Percentiles rank a stretch among this genome's conserved stretches.
phyloP scores from a whole-genome alignment of 2,329 filamentous ascomycete genomes.

The Biscogniauxia mediterranea region DNA sequence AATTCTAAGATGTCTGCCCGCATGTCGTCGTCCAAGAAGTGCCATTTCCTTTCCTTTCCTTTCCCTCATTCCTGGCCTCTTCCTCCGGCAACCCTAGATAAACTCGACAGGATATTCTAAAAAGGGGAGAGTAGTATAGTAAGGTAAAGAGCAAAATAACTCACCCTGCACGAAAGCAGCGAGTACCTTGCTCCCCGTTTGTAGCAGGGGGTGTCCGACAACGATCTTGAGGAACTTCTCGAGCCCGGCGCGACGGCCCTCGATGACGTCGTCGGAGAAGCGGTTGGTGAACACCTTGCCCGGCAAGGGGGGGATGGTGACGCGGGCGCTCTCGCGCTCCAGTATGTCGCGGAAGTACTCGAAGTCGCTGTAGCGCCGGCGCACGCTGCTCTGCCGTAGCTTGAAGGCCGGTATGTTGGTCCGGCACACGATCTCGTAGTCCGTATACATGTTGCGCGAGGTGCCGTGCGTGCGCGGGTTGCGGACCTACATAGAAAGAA shows the following conservation, averaged over 20 bases:
- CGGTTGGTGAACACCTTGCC: slow-evolving; percentile 98
- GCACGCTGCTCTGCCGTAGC: slow-evolving; percentile 82
- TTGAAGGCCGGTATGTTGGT: slow-evolving; percentile 99
- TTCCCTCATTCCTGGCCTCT: too few relatives aligned
- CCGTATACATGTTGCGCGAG: slow-evolving; percentile 95
- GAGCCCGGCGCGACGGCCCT: slow-evolving; percentile 84
- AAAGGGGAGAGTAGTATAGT: too few relatives aligned
- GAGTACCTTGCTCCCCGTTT: slow-evolving; percentile 96
- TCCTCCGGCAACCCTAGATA: too few relatives aligned
- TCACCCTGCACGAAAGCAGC: slow-evolving; percentile 94
- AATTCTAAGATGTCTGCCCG: too few relatives aligned
- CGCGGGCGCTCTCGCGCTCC: slow-evolving; percentile 88
- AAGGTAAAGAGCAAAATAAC: slow-evolving; percentile 27
- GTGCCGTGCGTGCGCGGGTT: slow-evolving; percentile 94
- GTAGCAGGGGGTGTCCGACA: slow-evolving; percentile 90
- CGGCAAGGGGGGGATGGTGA: slow-evolving; percentile 92
- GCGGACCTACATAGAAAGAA: slow-evolving; percentile 62
- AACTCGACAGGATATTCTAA: background rate
- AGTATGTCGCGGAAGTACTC: slow-evolving; percentile 98
- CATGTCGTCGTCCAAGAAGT: too few relatives aligned
- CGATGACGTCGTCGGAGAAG: slow-evolving; percentile 97
- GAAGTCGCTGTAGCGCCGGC: slow-evolving; percentile 94
- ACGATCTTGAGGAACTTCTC: slow-evolving; percentile 98
- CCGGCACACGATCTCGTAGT: slow-evolving; percentile 95
- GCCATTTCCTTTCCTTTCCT: too few relatives aligned